Evolutionary conservation across 805 yeast genomes (phyloP).

Genomic region (Candida fluviatilis): DNA sequence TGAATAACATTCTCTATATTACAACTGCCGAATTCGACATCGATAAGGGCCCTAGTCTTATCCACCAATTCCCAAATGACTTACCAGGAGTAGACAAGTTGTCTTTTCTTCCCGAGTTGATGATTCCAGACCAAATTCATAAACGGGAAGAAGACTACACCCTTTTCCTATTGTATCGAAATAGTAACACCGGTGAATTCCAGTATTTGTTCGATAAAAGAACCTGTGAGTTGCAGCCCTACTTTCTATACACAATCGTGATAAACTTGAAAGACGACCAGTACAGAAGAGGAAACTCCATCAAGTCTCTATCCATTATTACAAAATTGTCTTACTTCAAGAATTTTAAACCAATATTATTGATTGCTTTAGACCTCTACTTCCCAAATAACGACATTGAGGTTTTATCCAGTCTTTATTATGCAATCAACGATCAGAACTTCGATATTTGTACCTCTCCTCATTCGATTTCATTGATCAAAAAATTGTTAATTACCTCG

Average conservation of each 20-base stretch:
- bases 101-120: constrained; percentile 45
- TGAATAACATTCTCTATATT: constrained; percentile 48
- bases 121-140: constrained; percentile 62
- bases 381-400: constrained; percentile 21
- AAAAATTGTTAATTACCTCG: constrained; percentile 37
- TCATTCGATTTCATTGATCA: constrained; percentile 24
- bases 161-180: constrained; percentile 48
- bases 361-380: constrained; percentile 48
- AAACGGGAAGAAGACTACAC: constrained; percentile 57
- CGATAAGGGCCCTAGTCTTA: constrained; percentile 64
- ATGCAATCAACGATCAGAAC: constrained; percentile 28
- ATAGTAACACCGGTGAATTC: constrained; percentile 33
- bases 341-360: constrained; percentile 54
- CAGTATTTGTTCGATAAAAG: constrained; percentile 31
- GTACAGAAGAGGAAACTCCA: constrained; percentile 54
- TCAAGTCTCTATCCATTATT: constrained; percentile 56
- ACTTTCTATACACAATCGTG: constrained; percentile 55
- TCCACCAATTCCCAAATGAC: constrained; percentile 41
- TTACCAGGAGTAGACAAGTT: constrained; percentile 35
- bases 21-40: constrained; percentile 78
- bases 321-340: constrained; percentile 51
- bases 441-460: constrained; percentile 16
- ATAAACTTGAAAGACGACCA: constrained; percentile 40
- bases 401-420: constrained; percentile 25
- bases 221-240: constrained; percentile 36